Evolutionary conservation across 169 alveolate genomes (phyloP), one percentile per base, ranked within the genome.

Genomic region (Theileria luwenshuni): DNA sequence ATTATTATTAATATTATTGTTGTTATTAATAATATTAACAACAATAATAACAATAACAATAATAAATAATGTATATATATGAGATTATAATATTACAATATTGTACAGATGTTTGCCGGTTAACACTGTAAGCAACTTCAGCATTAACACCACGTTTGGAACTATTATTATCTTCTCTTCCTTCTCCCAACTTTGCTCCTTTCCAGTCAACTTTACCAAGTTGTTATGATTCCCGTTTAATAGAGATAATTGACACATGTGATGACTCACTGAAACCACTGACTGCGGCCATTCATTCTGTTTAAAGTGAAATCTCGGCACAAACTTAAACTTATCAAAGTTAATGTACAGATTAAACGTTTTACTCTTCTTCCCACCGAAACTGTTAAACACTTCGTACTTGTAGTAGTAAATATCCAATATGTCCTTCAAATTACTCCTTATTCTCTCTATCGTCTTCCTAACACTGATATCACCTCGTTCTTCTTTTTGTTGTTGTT

Each of bases 351-450:
- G 21, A 17, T 56, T 56, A 2, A 56, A 13, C 45, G 5, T 15
- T 13, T 21, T 56, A 10, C 10, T 7, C 5, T 5, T 38, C 45
- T 10, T 38, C 15, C 17, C 30, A 12, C 6, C 23, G 65, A 56
- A 56, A 13, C 13, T 0, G 38, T 21, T 21, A 2, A 2, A 27
- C 43, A 56, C 65, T 21, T 56, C 32, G 42, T 56, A 56, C 65
- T 27, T 56, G 65, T 56, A 56, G 38, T 56, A 56, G 38, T 56
- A 56, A 38, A 56, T 38, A 8, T 56, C 65, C 19, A 21, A 15
- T 15, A 56, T 15, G 5, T 56, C 65, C 32, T 17, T 13, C 32
- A 56, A 10, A 17, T 33, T 28, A 28, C 38, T 56, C 32, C 65
- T 27, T 38, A 17, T 33, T 0, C 33, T 25, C 1, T 17, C 38